Conservation (phyloP, 2,329 filamentous ascomycete genomes). For the Dactylonectria macrodidyma region DNA sequence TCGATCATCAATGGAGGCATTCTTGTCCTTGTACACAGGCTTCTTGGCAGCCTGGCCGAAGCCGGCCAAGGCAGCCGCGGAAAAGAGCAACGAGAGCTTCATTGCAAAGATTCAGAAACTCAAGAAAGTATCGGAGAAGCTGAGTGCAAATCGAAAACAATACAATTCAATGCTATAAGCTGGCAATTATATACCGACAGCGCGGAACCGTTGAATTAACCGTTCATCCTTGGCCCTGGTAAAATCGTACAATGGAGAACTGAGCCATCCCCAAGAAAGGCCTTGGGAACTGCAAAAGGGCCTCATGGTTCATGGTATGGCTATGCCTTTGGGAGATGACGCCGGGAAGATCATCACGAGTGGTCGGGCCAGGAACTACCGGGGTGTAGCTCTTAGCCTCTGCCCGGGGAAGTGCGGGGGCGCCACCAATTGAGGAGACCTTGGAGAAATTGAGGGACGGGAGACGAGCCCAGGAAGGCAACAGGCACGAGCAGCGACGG, state of each 20-base stretch:
- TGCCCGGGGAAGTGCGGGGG: conserved; percentile 44
- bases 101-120: conserved; percentile 38
- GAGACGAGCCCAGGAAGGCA: conserved; percentile 33
- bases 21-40: conserved; percentile 74
- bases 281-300: conserved; percentile 21
- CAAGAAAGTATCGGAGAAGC: conserved; percentile 25
- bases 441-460: conserved; percentile 28
- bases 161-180: background rate
- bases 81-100: conserved; percentile 49
- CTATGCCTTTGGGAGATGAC: conserved; percentile 32
- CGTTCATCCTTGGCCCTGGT: conserved; percentile 31
- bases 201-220: conserved; percentile 37
- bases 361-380: conserved; percentile 29
- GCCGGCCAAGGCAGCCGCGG: conserved; percentile 43
- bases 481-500: conserved; percentile 23
- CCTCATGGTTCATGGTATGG: conserved; percentile 22
- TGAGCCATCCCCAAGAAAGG: conserved; percentile 17
- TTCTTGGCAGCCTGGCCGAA: conserved; percentile 46
- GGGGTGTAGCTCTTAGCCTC: conserved; percentile 34
- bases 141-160: conserved; percentile 4
- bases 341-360: conserved; percentile 37
- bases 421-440: conserved; percentile 33
- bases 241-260: conserved; percentile 23
- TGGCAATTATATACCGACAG: conserved; percentile 26
- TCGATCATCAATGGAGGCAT: conserved; percentile 73